These are phyloP conservation scores for Clarireedia monteithiana DNA, from an alignment of 2,329 filamentous ascomycete species.

Conservation along the genomic window DNA sequence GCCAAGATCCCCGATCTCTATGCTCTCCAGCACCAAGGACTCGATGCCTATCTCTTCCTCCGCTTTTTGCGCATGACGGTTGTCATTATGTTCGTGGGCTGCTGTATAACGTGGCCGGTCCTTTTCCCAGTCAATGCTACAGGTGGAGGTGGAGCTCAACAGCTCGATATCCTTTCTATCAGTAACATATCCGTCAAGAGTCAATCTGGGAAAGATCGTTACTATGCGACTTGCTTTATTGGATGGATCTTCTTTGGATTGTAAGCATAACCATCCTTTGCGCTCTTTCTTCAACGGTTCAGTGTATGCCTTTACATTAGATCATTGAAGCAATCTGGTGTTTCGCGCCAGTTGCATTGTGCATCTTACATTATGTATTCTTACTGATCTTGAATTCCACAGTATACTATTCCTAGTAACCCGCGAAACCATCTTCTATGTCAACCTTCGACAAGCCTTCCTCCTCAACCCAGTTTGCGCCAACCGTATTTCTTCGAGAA, in stretches of 20 bases:
- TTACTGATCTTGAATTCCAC: neutral
- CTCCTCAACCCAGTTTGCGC: constrained; percentile 78
- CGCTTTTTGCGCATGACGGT: constrained; percentile 77
- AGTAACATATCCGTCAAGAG: constrained; percentile 58
- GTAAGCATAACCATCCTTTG: neutral
- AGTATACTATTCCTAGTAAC: constrained; percentile 75
- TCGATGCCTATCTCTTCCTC: constrained; percentile 87
- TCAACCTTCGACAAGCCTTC: constrained; percentile 90
- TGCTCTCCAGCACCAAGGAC: constrained; percentile 80
- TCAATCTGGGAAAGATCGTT: constrained; percentile 47
- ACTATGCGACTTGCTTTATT: constrained; percentile 69
- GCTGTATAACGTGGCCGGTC: constrained; percentile 77
- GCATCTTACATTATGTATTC: neutral
- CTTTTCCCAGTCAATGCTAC: constrained; percentile 82
- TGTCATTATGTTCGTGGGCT: constrained; percentile 76
- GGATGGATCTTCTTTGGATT: constrained; percentile 83
- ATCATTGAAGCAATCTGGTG: too few species aligned
- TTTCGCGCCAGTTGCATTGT: neutral
- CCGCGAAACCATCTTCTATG: constrained; percentile 82
- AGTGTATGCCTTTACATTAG: too few species aligned
- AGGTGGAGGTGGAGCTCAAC: constrained; percentile 53
- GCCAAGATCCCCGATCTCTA: constrained; percentile 66
- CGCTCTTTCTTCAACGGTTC: neutral
- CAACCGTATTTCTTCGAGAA: constrained; percentile 80
- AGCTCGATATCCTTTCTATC: constrained; percentile 75